phyloP scores from a whole-genome alignment of 768 basidiomycete species.

The Gymnopilus junonius region DNA sequence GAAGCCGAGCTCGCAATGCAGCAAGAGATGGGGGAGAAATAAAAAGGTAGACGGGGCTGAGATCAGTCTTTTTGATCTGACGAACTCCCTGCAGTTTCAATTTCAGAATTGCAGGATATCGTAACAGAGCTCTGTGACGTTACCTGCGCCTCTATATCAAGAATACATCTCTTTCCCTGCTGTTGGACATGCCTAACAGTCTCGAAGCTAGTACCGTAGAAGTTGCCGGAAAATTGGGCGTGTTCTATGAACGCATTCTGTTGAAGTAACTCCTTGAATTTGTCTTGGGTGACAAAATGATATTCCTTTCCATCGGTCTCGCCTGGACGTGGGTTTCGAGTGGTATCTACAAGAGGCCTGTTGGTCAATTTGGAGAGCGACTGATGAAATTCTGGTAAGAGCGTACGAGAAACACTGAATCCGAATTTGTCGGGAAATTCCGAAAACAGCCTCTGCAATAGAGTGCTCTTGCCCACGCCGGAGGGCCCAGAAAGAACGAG shows the following conservation, averaged over 20 bases:
- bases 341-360: constrained; percentile 70
- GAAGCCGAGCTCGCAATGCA: constrained; percentile 72
- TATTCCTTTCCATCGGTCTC: constrained; percentile 87
- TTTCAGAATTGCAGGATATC: constrained; percentile 10
- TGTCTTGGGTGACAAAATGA: constrained; percentile 77
- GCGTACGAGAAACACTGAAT: constrained; percentile 91
- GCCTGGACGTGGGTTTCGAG: constrained; percentile 80
- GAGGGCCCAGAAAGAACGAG: constrained; percentile 91
- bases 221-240: constrained; percentile 91
- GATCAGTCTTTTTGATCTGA: constrained; percentile 82
- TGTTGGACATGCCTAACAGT: constrained; percentile 72
- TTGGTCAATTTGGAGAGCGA: constrained; percentile 14
- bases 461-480: constrained; percentile 93
- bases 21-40: constrained; percentile 85
- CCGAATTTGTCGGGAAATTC: constrained; percentile 87
- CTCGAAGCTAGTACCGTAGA: constrained; percentile 89
- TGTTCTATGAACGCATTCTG: constrained; percentile 89
- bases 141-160: constrained; percentile 97
- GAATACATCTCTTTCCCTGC: constrained; percentile 80
- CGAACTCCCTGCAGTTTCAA: constrained; percentile 73
- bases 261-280: constrained; percentile 70
- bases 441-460: constrained; percentile 78
- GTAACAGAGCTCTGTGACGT: neutral
- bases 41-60: constrained; percentile 90
- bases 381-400: constrained; percentile 6